A percentile compares a stretch with the other conserved stretches of the same genome.
These are phyloP conservation scores for Hygrocybe punicea DNA, from an alignment of 768 basidiomycete species.

Conservation along the genomic window DNA sequence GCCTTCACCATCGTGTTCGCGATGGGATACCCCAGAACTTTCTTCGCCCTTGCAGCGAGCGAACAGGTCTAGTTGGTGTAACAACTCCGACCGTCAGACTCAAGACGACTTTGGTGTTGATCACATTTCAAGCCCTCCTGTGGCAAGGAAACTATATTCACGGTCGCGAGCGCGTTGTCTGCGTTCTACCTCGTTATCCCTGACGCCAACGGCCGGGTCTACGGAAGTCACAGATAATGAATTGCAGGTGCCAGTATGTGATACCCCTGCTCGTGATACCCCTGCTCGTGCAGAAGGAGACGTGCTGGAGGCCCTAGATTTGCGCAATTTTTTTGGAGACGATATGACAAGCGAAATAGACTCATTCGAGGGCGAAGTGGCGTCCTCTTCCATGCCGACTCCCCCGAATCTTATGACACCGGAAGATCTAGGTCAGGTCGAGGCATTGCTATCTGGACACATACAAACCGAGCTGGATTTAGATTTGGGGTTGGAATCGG, in stretches of 20 bases:
- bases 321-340: constrained; percentile 44
- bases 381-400: constrained; percentile 22
- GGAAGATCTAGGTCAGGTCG: constrained; percentile 13
- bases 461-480: constrained; percentile 16
- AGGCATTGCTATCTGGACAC: constrained; percentile 26
- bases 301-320: constrained; percentile 32
- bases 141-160: constrained; percentile 10
- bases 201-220: not conserved
- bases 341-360: constrained; percentile 47
- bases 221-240: not conserved
- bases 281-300: no score
- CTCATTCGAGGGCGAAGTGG: constrained; percentile 28
- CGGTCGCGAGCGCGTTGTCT: not conserved
- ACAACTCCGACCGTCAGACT: not conserved
- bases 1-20: constrained; percentile 55
- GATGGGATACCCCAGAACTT: constrained; percentile 51
- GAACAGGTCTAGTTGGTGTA: constrained; percentile 9
- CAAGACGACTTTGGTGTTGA: constrained; percentile 53
- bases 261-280: no score
- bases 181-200: not conserved
- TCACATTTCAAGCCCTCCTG: constrained; percentile 46
- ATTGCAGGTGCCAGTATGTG: not conserved
- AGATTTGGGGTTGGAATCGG: constrained; percentile 9
- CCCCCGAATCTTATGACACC: constrained; percentile 42
- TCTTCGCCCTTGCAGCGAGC: constrained; percentile 54